Evolutionary conservation across 148 eudicot genomes (phyloP).

Genomic region (Oxyria digyna): DNA sequence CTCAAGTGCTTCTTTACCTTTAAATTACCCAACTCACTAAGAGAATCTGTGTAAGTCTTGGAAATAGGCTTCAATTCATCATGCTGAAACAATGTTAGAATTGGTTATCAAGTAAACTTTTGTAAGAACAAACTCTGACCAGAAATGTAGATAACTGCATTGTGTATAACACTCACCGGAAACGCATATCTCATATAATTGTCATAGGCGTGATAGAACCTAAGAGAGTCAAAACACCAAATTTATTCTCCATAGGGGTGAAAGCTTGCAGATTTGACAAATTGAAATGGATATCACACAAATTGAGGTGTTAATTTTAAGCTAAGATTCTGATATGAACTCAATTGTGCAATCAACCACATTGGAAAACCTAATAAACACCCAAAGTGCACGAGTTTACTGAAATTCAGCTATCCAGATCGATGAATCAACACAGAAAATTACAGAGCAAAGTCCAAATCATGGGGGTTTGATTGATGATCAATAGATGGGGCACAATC

Average conservation of each 20-base stretch:
- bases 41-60: conserved; percentile 71
- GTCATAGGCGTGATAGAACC: conserved; percentile 98
- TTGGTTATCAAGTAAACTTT: conserved; percentile 2
- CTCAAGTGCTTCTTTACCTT: conserved; percentile 29
- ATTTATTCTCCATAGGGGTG: not conserved
- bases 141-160: not conserved
- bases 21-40: conserved; percentile 86
- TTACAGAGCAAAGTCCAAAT: not conserved
- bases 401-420: not conserved
- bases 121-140: not conserved
- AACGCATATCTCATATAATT: conserved; percentile 91
- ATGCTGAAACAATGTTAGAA: conserved; percentile 41
- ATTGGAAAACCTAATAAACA: not conserved
- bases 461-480: not conserved
- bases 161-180: conserved; percentile 48
- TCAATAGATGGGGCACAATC: not conserved
- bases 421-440: not conserved
- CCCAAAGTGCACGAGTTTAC: not conserved
- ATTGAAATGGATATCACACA: not conserved
- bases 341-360: not conserved
- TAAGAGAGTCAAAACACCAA: conserved; percentile 17
- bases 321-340: not conserved
- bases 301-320: not conserved
- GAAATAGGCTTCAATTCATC: conserved; percentile 95
- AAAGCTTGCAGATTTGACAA: not conserved